Evolutionary conservation across 495 filamentous ascomycete genomes (phyloP), one percentile per base, ranked within the genome.

Genomic region (Monascus purpureus): DNA sequence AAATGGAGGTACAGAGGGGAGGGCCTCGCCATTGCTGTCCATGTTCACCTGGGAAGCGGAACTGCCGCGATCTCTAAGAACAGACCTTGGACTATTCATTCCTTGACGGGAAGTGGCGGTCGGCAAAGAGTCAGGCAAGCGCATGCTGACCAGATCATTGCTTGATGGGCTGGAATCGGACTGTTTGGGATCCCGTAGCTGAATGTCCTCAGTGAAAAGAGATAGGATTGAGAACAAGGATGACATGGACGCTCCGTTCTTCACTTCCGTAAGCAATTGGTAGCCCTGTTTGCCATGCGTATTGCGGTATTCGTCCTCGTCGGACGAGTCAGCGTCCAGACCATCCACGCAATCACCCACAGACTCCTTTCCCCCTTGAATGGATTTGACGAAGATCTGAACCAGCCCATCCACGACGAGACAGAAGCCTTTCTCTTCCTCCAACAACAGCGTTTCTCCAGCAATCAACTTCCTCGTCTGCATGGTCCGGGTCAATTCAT

Each of bases 381-480:
- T 72, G 13, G 90, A 93, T 50, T 94, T 95, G 46, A 96, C 90
- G 51, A 96, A 97, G 25, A 97, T 95, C 55, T 97, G 87, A 1
- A 97, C 92, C 37, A 95, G 46, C 0, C 90, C 90, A 63, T 97
- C 92, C 5, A 97, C 90, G 8, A 97, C 90, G 37, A 97, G 65
- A 45, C 92, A 97, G 47, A 97, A 97, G 0, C 90, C 90, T 43
- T 97, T 93, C 45, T 97, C 90, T 50, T 96, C 90, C 48, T 96
- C 90, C 25, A 97, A 65, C 48, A 94, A 73, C 36, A 96, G 53
- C 1, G 88, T 96, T 53, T 97, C 90, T 17, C 90, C 90, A 12
- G 90, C 90, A 36, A 96, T 86, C 25, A 97, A 60, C 59, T 93
- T 96, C 45, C 83, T 66, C 4, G 90, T 96, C 59, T 96, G 90